These are phyloP conservation scores for Aurinia saxatilis DNA, from an alignment of 345 rosid genomes.

Conservation along the genomic window DNA sequence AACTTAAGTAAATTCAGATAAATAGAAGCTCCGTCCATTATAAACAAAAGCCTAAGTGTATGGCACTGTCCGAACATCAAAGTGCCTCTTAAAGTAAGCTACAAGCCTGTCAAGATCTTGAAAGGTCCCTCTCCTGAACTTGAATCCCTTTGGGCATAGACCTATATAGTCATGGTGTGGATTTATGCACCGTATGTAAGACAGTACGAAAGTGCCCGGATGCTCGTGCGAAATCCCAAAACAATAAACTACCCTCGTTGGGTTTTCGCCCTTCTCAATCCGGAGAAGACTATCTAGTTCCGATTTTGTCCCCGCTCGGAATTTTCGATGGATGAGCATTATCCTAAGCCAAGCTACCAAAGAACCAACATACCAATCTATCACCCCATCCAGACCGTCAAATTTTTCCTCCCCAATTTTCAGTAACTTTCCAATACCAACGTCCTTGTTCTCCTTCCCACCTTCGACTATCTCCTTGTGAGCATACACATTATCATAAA, in stretches of 20 bases:
- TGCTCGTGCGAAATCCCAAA: slow-evolving; percentile 93
- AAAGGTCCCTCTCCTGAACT: slow-evolving; percentile 92
- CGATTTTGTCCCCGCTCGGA: slow-evolving; percentile 66
- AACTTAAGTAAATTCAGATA: too few relatives aligned
- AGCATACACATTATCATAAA: too few relatives aligned
- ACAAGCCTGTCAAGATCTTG: slow-evolving; percentile 94
- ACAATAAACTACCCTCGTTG: slow-evolving; percentile 77
- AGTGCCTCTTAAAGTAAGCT: slow-evolving; percentile 89
- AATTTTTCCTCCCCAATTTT: slow-evolving; percentile 96
- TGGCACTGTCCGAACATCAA: too few relatives aligned
- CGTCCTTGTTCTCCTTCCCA: too few relatives aligned
- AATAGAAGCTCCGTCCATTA: too few relatives aligned
- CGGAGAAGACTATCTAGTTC: slow-evolving; percentile 80
- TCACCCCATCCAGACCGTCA: slow-evolving; percentile 98
- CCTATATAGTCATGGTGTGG: slow-evolving; percentile 98
- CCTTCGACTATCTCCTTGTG: too few relatives aligned
- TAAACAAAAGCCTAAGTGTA: too few relatives aligned
- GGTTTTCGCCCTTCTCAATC: slow-evolving; percentile 67
- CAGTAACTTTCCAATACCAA: slow-evolving; percentile 89
- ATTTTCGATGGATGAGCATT: slow-evolving; percentile 86
- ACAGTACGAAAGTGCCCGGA: slow-evolving; percentile 90
- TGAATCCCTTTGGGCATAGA: slow-evolving; percentile 94
- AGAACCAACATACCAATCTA: slow-evolving; percentile 97
- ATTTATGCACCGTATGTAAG: slow-evolving; percentile 84
- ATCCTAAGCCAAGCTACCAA: slow-evolving; percentile 71